Evolutionary conservation across 768 basidiomycete genomes (phyloP).

Genomic region (Kwoniella europaea): DNA sequence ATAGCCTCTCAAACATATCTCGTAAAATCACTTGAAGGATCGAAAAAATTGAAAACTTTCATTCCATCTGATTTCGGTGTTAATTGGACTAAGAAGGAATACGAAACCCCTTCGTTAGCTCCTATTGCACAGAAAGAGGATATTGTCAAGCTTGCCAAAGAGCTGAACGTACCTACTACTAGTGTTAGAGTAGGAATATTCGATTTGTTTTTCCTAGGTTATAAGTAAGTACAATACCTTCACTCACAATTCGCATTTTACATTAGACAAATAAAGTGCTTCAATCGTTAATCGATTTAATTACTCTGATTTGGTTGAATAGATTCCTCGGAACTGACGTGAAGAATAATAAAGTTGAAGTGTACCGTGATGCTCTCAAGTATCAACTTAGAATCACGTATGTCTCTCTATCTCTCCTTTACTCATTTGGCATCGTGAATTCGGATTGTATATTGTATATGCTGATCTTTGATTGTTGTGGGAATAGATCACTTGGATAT

Average conservation of each 20-base stretch:
- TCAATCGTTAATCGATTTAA: neutral
- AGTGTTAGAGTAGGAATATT: slow-evolving; percentile 17
- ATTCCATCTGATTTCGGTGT: slow-evolving; percentile 28
- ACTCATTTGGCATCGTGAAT: no score
- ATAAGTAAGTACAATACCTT: slow-evolving; percentile 21
- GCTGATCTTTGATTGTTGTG: no score
- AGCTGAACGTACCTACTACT: slow-evolving; percentile 20
- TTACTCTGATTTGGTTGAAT: neutral
- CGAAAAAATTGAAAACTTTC: slow-evolving; percentile 20
- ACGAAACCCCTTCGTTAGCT: slow-evolving; percentile 2
- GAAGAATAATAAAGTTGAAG: slow-evolving; percentile 22
- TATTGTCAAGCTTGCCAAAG: slow-evolving; percentile 6
- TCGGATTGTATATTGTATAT: no score
- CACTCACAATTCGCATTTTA: no score
- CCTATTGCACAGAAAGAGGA: slow-evolving; percentile 10
- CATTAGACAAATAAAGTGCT: no score
- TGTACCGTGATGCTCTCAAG: slow-evolving; percentile 13
- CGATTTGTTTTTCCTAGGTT: slow-evolving; percentile 13
- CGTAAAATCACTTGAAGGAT: slow-evolving; percentile 12
- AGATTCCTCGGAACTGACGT: slow-evolving; percentile 26
- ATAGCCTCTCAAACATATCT: slow-evolving; percentile 16
- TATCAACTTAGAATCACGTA: slow-evolving; percentile 17
- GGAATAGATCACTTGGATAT: slow-evolving; percentile 7
- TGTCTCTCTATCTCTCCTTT: no score
- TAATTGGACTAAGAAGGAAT: slow-evolving; percentile 25